Conservation (phyloP, 352 stramenopile genomes). For the Phytophthora rubi region DNA sequence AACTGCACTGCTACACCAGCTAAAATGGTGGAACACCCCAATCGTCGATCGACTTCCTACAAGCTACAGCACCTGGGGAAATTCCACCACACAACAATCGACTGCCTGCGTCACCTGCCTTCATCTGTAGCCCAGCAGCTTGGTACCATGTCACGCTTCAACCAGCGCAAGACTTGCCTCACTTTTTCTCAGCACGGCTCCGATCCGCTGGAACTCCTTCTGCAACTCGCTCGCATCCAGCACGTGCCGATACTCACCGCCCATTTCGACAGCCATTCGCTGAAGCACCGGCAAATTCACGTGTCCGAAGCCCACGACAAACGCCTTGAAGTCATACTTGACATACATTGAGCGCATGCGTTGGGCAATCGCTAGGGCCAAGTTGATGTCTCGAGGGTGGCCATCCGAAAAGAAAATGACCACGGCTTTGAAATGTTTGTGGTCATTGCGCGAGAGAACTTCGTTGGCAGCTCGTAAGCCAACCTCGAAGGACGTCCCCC, state of each 20-base stretch:
- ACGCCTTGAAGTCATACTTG: conserved; percentile 62
- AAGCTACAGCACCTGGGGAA: too few species aligned
- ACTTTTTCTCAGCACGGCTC: conserved; percentile 29
- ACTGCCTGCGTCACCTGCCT: too few species aligned
- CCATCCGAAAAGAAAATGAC: conserved; percentile 55
- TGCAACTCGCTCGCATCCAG: conserved; percentile 34
- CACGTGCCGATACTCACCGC: conserved; percentile 52
- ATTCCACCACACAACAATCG: too few species aligned
- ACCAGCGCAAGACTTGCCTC: conserved; percentile 39
- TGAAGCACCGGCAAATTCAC: conserved; percentile 61
- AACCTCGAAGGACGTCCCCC: conserved; percentile 44
- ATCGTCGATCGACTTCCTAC: too few species aligned
- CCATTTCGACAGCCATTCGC: conserved; percentile 49
- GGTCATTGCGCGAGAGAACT: conserved; percentile 63
- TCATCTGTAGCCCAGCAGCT: too few species aligned
- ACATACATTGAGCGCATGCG: conserved; percentile 57
- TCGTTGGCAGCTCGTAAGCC: conserved; percentile 56
- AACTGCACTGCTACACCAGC: too few species aligned
- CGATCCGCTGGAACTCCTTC: conserved; percentile 40
- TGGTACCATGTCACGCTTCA: background rate
- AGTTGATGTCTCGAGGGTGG: conserved; percentile 35
- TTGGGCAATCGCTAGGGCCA: conserved; percentile 45
- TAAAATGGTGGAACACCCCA: too few species aligned
- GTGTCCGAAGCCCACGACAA: conserved; percentile 68
- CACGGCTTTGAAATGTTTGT: conserved; percentile 52